Evolutionary conservation across 164 flowering plant genomes (phyloP).

Genomic region (Tinospora cordifolia): DNA sequence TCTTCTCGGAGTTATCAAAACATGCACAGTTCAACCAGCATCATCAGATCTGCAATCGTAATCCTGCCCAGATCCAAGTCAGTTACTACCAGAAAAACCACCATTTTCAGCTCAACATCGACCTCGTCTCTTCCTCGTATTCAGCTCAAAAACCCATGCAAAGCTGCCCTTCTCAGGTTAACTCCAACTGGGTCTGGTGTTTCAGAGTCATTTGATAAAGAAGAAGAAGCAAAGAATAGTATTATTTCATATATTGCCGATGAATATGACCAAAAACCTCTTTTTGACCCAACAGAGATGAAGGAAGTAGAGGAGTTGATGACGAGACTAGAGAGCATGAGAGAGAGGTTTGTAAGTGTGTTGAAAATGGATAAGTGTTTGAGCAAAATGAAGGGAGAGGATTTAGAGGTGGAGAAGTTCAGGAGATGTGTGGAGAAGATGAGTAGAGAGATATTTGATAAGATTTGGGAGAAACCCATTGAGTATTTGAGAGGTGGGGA

Average conservation of each 20-base stretch:
- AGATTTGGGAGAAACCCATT: conserved; percentile 2
- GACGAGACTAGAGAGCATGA: background rate
- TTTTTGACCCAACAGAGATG: background rate
- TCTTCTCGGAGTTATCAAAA: no score
- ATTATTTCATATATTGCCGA: no score
- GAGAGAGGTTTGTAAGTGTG: background rate
- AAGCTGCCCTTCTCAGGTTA: no score
- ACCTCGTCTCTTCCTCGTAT: no score
- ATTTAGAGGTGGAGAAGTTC: background rate
- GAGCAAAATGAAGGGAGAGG: background rate
- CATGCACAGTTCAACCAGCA: no score
- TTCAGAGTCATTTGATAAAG: background rate
- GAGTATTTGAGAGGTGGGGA: conserved; percentile 6
- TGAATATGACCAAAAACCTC: no score
- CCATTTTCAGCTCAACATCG: no score
- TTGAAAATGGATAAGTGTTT: background rate
- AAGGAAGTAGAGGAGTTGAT: background rate
- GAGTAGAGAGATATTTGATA: background rate
- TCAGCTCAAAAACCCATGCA: no score
- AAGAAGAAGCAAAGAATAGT: no score
- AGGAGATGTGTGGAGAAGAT: background rate
- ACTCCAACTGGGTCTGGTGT: background rate
- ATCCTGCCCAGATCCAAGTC: no score
- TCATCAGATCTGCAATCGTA: no score
- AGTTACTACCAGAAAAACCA: no score